Evolutionary conservation across 805 yeast genomes (phyloP), one percentile per base, ranked within the genome.

Genomic region (Blastobotrys terrestris): DNA sequence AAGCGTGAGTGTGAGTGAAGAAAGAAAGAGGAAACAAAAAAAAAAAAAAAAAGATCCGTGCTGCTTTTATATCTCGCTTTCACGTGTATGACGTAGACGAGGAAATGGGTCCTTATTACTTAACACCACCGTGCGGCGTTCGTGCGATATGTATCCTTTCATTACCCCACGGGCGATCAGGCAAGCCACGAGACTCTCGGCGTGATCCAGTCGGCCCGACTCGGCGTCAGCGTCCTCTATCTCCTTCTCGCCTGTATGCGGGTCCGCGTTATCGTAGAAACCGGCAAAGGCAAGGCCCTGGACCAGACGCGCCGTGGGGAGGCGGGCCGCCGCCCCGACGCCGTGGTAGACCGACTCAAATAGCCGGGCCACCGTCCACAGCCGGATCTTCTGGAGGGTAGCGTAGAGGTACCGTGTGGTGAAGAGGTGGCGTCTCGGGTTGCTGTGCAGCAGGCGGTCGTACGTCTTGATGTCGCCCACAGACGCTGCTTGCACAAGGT

Each of bases 121-220:
- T 52, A 89, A 67, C 7, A 90, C 96, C 16, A 87, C 72, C 49
- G 87, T 85, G 42, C 79, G 72, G 62, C 86, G 82, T 2, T 83
- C 77, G 63, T 88, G 94, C 3, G 95, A 85, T 14, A 90, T 67
- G 66, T 90, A 90, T 0, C 96, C 97, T 67, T 85, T 88, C 46
- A 89, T 71, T 53, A 66, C 70, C 6, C 84, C 84, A 49, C 70
- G 69, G 49, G 75, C 73, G 16, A 90, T 87, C 61, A 85, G 68
- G 51, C 77, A 79, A 0, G 95, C 90, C 19, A 88, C 58, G 8
- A 77, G 67, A 54, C 92, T 82, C 67, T 90, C 96, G 3, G 82
- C 71, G 52, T 79, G 82, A 61, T 82, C 87, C 14, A 72, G 59
- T 14, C 67, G 50, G 50, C 62, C 61, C 4, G 55, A 56, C 18